Base-by-base conservation (phyloP, 169 alveolate genomes). In the Babesia ovata region DNA sequence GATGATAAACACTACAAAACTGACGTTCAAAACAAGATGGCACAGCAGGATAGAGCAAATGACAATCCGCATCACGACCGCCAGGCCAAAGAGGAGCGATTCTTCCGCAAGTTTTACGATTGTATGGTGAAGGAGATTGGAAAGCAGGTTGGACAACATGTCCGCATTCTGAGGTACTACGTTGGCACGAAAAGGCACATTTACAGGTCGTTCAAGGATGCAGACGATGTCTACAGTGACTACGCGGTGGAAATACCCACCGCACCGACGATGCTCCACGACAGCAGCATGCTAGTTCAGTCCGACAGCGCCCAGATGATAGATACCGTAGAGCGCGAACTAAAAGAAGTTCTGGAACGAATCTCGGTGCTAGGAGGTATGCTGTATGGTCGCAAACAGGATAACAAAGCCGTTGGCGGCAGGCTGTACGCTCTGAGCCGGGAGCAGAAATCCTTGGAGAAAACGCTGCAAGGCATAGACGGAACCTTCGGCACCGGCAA, bases 101-200 rank as follows among this genome's bases (percentile, higher is more conserved):
- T 24, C 33, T 75, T 59, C 54, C 12, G 58, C 26, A 63, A 54
- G 6, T 88, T 88, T 63, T 85, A 88, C 45, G 65, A 58, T 13
- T 70, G 75, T 53, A 88, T 88, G 93, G 22, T 81, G 49, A 53
- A 49, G 11, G 93, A 88, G 59, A 79, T 88, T 13, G 13, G 85
- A 7, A 70, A 29, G n/a, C 93, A 88, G 56, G 46, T 75, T 13
- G 87, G 91, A 0, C 82, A 63, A 36, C 70, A 73, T 8, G 86
- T 88, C 16, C 62, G 45, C 17, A 59, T 76, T 42, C 44, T 88
- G 21, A 56, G 73, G 56, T 82, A 73, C 56, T 82, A 60, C 33
- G 45, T 82, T 29, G 89, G 85, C 17, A 73, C 46, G 24, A 82
- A 63, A 17, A 56, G 79, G 36, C 89, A 73, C 59, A 24, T 82